Evolutionary conservation across 371 early-diverging fungal species (phyloP).

Genomic region (Apophysomyces trapeziformis): DNA sequence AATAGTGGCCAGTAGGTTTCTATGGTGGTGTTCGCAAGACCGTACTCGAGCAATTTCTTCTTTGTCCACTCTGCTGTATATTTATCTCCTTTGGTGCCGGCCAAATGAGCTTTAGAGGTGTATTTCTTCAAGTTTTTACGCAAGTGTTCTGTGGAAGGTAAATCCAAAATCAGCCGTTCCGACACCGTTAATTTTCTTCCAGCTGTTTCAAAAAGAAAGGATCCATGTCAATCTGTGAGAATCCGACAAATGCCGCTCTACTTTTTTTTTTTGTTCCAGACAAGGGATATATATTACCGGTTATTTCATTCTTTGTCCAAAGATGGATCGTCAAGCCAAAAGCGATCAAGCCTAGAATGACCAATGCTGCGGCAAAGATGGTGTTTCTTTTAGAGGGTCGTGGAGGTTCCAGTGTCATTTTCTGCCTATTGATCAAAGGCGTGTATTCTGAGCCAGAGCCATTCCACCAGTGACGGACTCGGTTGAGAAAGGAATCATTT

Average conservation of each 20-base stretch:
- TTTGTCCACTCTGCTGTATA: conserved; percentile 62
- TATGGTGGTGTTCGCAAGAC: conserved; percentile 53
- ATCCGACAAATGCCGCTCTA: no score
- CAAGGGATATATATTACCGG: not conserved
- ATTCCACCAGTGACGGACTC: conserved; percentile 22
- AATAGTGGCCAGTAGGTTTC: conserved; percentile 66
- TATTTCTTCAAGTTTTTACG: conserved; percentile 49
- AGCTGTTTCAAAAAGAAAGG: not conserved
- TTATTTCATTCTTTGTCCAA: conserved; percentile 15
- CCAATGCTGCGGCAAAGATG: conserved; percentile 23
- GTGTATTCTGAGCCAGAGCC: conserved; percentile 23
- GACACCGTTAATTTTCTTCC: conserved; percentile 9
- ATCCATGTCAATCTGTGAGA: not conserved
- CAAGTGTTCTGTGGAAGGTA: conserved; percentile 26
- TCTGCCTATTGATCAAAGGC: conserved; percentile 38
- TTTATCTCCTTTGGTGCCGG: conserved; percentile 47
- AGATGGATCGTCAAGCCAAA: conserved; percentile 21
- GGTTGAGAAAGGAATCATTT: conserved; percentile 12
- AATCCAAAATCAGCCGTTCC: conserved; percentile 21
- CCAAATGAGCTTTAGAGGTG: conserved; percentile 57
- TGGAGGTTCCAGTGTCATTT: conserved; percentile 49
- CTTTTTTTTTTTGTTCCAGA: not conserved
- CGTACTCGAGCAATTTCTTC: conserved; percentile 53
- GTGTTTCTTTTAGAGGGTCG: conserved; percentile 23
- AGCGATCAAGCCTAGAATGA: conserved; percentile 26